Percentiles rank a stretch among this genome's conserved stretches.
phyloP scores from a whole-genome alignment of 352 stramenopile genomes.

The Pythium biforme region DNA sequence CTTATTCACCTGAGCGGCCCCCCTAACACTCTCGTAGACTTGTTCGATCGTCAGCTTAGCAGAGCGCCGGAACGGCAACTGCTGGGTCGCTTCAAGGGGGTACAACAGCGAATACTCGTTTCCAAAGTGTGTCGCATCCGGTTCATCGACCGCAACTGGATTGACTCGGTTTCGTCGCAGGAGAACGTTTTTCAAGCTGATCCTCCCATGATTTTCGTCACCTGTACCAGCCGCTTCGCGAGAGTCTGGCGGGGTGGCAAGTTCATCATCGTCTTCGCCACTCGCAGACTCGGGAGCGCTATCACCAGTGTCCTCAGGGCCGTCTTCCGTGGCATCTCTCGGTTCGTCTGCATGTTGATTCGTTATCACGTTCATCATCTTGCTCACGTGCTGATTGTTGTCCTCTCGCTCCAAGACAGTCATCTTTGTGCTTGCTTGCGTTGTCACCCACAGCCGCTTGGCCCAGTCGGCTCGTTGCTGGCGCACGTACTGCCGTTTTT shows the following conservation, averaged over 20 bases:
- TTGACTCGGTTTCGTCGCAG: conserved; percentile 19
- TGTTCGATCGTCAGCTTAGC: neutral
- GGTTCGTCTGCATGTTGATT: conserved; percentile 1
- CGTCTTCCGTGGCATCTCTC: neutral
- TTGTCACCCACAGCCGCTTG: conserved; percentile 32
- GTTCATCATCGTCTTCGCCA: conserved; percentile 1
- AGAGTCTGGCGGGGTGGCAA: neutral
- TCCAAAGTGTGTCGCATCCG: neutral
- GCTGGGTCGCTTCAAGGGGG: neutral
- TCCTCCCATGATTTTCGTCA: neutral
- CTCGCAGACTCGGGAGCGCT: neutral
- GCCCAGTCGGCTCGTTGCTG: conserved; percentile 32
- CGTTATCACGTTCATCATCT: neutral
- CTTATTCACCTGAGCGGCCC: conserved; percentile 37
- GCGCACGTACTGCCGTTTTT: conserved; percentile 34
- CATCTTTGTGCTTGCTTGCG: neutral
- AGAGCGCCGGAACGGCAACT: neutral
- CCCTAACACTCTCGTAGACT: conserved; percentile 18
- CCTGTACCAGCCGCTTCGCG: neutral
- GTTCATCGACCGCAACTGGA: neutral
- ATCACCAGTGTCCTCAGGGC: neutral
- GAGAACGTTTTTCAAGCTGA: conserved; percentile 21
- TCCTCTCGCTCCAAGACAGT: neutral
- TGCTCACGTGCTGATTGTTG: neutral
- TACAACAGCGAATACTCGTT: conserved; percentile 21